Conservation (phyloP, 352 stramenopile species). For the Aphanomyces invadans region DNA sequence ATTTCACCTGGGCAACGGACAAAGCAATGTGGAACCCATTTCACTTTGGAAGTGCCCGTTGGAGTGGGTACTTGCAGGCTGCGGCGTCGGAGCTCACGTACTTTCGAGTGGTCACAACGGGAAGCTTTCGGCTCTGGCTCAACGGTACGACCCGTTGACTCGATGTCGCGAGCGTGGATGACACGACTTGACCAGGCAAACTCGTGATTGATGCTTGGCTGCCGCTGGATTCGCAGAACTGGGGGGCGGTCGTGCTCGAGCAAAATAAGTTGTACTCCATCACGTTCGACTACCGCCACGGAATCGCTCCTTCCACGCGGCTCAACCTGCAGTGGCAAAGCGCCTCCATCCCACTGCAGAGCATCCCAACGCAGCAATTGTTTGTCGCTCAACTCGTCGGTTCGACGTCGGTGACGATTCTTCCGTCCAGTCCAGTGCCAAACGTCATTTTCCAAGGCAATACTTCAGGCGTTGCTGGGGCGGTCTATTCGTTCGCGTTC, state of each 20-base stretch:
- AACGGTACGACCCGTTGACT: conserved; percentile 19
- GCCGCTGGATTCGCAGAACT: conserved; percentile 25
- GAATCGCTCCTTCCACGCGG: background rate
- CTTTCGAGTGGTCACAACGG: conserved; percentile 41
- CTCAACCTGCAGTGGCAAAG: conserved; percentile 16
- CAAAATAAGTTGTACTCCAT: conserved; percentile 38
- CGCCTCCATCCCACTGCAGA: background rate
- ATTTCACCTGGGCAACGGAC: conserved; percentile 60
- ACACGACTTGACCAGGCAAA: no score
- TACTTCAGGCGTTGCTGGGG: conserved; percentile 2
- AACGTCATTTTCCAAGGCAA: background rate
- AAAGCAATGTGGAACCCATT: conserved; percentile 37
- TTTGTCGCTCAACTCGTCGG: background rate
- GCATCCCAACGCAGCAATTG: background rate
- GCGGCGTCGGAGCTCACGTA: conserved; percentile 34
- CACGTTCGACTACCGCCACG: conserved; percentile 48
- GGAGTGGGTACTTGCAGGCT: conserved; percentile 60
- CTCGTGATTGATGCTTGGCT: conserved; percentile 58
- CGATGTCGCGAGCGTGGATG: no score
- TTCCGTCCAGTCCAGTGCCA: background rate
- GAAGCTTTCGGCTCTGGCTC: conserved; percentile 57
- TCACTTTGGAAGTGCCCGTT: conserved; percentile 55
- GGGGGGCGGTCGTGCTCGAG: conserved; percentile 28
- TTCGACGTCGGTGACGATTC: background rate
- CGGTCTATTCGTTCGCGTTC: background rate